phyloP scores from a whole-genome alignment of 345 rosid genomes.

The Gossypium mustelinum region DNA sequence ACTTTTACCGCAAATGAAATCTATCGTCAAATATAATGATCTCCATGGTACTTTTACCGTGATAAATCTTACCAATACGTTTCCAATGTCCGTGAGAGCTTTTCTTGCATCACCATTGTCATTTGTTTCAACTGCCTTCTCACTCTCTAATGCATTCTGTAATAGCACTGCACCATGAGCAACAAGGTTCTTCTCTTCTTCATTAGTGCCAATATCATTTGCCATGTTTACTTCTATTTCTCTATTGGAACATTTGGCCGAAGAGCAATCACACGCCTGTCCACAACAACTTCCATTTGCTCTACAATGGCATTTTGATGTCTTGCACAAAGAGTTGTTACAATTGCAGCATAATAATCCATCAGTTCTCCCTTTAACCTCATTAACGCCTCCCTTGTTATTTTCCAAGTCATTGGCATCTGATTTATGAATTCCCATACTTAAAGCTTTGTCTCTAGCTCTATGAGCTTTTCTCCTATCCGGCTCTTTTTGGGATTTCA shows the following conservation, averaged over 20 bases:
- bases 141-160: constrained; percentile 55
- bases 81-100: constrained; percentile 82
- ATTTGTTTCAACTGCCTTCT: constrained; percentile 36
- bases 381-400: constrained; percentile 22
- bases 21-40: too few species aligned
- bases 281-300: too few species aligned
- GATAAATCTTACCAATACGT: constrained; percentile 41
- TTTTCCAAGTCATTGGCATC: constrained; percentile 27
- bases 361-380: constrained; percentile 23
- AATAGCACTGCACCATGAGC: constrained; percentile 77
- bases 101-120: constrained; percentile 50
- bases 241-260: constrained; percentile 64
- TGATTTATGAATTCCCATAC: constrained; percentile 25
- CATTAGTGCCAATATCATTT: constrained; percentile 35
- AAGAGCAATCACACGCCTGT: constrained; percentile 1
- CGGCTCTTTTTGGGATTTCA: constrained; percentile 32
- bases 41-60: too few species aligned
- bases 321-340: constrained; percentile 31
- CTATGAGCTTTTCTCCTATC: constrained; percentile 38
- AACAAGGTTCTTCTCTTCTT: constrained; percentile 40
- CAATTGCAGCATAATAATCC: constrained; percentile 63
- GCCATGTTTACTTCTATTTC: constrained; percentile 23
- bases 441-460: constrained; percentile 26
- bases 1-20: too few species aligned
- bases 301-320: too few species aligned